These are phyloP conservation scores for Teratosphaeria pseudoeucalypti DNA, from an alignment of 2,329 filamentous ascomycete species.

Conservation along the genomic window DNA sequence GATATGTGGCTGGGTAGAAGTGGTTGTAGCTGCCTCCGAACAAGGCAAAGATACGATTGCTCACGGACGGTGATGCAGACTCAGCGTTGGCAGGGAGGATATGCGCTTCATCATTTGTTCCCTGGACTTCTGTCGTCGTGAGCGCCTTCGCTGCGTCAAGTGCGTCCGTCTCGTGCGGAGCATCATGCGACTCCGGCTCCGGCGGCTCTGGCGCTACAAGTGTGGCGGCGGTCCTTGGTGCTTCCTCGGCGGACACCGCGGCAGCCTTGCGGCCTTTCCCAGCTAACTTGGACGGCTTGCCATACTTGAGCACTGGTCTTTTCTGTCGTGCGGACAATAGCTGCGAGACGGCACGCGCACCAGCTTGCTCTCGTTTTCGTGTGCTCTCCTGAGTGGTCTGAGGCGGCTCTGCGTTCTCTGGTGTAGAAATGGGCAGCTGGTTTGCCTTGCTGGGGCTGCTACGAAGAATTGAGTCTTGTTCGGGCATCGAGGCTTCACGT, in stretches of 20 bases:
- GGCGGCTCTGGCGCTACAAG: not conserved
- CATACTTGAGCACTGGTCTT: not conserved
- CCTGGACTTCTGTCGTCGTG: not conserved
- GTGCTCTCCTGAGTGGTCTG: conserved; percentile 16
- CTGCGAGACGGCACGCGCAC: conserved; percentile 25
- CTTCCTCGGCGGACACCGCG: not conserved
- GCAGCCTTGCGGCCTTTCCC: conserved; percentile 1
- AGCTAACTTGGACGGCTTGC: conserved; percentile 1
- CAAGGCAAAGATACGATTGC: conserved; percentile 46
- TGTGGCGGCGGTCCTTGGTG: not conserved
- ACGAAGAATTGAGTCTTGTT: not conserved
- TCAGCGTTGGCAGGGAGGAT: not conserved
- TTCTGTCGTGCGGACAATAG: conserved; percentile 10
- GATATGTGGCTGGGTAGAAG: conserved; percentile 52
- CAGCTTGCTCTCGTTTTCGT: conserved; percentile 25
- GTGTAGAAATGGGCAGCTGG: conserved; percentile 10
- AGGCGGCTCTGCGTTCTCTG: conserved; percentile 7
- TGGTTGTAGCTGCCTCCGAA: conserved; percentile 43
- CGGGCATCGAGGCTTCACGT: not conserved
- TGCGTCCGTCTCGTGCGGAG: no score
- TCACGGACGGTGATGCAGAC: not conserved
- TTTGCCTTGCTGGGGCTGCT: conserved; percentile 21
- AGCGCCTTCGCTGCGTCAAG: not conserved
- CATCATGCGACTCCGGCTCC: no score
- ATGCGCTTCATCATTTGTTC: not conserved